A percentile compares a stretch with the other conserved stretches of the same genome.
Conservation (phyloP, 2,329 filamentous ascomycete species). For the Botrytis squamosa region DNA sequence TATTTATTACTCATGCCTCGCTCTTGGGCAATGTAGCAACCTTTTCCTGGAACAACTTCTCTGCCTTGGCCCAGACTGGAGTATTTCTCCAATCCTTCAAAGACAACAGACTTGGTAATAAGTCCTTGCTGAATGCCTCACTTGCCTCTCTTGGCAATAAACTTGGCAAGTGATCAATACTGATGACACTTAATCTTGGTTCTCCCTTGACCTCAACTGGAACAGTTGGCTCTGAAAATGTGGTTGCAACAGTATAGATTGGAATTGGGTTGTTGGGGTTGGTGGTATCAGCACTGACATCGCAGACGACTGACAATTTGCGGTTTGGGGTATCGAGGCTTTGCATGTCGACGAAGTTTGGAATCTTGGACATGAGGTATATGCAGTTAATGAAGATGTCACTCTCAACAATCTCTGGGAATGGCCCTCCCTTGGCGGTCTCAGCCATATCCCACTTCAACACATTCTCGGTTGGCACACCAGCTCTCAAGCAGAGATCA, state of each 20-base stretch:
- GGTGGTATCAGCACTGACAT: slow-evolving; percentile 74
- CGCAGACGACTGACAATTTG: slow-evolving; percentile 76
- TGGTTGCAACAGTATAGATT: slow-evolving; percentile 81
- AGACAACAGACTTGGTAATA: slow-evolving; percentile 74
- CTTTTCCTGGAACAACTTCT: slow-evolving; percentile 83
- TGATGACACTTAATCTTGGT: slow-evolving; percentile 70
- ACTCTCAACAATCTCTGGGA: slow-evolving; percentile 71
- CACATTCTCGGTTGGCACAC: slow-evolving; percentile 68
- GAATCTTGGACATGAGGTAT: slow-evolving; percentile 76
- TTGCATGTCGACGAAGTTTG: slow-evolving; percentile 74
- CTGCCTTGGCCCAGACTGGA: slow-evolving; percentile 80
- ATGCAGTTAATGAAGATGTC: slow-evolving; percentile 88
- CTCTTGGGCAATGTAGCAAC: slow-evolving; percentile 62
- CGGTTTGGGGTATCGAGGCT: slow-evolving; percentile 66
- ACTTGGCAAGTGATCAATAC: slow-evolving; percentile 81
- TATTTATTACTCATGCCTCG: slow-evolving; percentile 15
- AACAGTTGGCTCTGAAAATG: slow-evolving; percentile 85
- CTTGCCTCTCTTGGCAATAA: slow-evolving; percentile 83
- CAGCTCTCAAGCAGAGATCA: slow-evolving; percentile 73
- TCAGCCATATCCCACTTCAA: slow-evolving; percentile 72
- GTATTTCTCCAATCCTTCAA: slow-evolving; percentile 73
- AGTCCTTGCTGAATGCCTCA: slow-evolving; percentile 76
- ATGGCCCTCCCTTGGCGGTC: slow-evolving; percentile 69
- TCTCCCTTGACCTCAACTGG: slow-evolving; percentile 61
- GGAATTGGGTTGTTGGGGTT: slow-evolving; percentile 69